Percentiles rank a stretch among this genome's conserved stretches.
These are phyloP conservation scores for Rhizopogon vulgaris DNA, from an alignment of 768 basidiomycete species.

Conservation along the genomic window DNA sequence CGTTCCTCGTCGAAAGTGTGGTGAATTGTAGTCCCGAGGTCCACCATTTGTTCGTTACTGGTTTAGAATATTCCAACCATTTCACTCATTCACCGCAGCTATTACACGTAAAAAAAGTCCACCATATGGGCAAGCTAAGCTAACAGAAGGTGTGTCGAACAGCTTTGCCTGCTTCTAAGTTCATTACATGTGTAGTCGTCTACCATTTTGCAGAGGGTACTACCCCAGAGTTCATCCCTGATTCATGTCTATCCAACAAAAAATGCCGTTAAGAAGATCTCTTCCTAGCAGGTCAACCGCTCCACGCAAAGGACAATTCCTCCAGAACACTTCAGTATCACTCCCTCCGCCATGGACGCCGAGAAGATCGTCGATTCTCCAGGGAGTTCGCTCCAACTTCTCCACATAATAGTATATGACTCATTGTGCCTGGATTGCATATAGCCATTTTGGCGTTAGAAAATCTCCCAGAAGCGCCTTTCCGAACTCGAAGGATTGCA, in stretches of 20 bases:
- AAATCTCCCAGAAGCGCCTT: conserved; percentile 19
- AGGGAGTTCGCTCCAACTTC: conserved; percentile 23
- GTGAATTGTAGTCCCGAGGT: conserved; percentile 56
- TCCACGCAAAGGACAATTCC: conserved; percentile 65
- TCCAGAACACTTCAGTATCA: conserved; percentile 62
- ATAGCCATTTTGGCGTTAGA: conserved; percentile 20
- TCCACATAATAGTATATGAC: no score
- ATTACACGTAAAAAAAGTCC: conserved; percentile 81
- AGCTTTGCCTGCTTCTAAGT: conserved; percentile 4
- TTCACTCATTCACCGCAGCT: conserved; percentile 34
- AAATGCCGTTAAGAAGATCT: conserved; percentile 69
- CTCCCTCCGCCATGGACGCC: conserved; percentile 43
- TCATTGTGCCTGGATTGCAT: conserved; percentile 30
- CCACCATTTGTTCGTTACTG: conserved; percentile 46
- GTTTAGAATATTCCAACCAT: not conserved
- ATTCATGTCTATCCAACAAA: not conserved
- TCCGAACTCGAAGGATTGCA: conserved; percentile 46
- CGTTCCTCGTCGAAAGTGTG: conserved; percentile 71
- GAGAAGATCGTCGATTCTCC: conserved; percentile 38
- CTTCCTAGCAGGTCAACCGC: conserved; percentile 47
- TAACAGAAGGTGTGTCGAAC: conserved; percentile 52
- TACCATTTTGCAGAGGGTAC: conserved; percentile 36
- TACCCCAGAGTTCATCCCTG: not conserved
- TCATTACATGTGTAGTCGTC: conserved; percentile 44
- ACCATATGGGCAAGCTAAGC: conserved; percentile 63